Evolutionary conservation across 148 eudicot species (phyloP).

Genomic region (Pouteria glomerata): DNA sequence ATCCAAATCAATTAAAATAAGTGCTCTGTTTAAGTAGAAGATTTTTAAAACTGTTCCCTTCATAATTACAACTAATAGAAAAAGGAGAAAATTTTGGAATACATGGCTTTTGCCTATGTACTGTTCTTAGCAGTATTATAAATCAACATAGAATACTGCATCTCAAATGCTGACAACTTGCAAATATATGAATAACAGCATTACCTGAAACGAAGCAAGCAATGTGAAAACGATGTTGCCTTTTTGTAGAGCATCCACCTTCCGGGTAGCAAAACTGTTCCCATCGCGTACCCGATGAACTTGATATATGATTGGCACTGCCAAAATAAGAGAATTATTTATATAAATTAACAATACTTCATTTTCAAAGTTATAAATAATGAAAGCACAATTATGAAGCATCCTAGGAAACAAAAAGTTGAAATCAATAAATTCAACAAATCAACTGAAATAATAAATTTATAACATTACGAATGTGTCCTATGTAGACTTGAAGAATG

Average conservation of each 20-base stretch:
- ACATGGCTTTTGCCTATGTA: background rate
- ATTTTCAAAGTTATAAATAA: background rate
- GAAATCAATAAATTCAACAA: background rate
- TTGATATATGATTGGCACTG: constrained; percentile 91
- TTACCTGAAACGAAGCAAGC: constrained; percentile 92
- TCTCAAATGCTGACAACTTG: constrained; percentile 2
- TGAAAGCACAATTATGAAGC: background rate
- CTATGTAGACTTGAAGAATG: background rate
- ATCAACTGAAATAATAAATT: background rate
- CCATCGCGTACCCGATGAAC: constrained; percentile 95
- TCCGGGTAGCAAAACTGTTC: constrained; percentile 80
- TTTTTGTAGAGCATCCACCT: constrained; percentile 90
- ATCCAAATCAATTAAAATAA: background rate
- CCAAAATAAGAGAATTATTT: constrained; percentile 11
- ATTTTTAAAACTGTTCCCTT: background rate
- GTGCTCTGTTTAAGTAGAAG: background rate
- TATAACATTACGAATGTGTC: background rate
- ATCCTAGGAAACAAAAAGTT: background rate
- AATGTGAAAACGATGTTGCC: constrained; percentile 78
- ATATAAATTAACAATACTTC: too few species aligned
- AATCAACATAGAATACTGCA: background rate
- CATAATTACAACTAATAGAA: background rate
- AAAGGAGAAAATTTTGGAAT: background rate
- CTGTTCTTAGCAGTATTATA: background rate
- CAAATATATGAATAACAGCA: constrained; percentile 3